phyloP scores from a whole-genome alignment of 768 basidiomycete genomes.

The Trametes coccinea region DNA sequence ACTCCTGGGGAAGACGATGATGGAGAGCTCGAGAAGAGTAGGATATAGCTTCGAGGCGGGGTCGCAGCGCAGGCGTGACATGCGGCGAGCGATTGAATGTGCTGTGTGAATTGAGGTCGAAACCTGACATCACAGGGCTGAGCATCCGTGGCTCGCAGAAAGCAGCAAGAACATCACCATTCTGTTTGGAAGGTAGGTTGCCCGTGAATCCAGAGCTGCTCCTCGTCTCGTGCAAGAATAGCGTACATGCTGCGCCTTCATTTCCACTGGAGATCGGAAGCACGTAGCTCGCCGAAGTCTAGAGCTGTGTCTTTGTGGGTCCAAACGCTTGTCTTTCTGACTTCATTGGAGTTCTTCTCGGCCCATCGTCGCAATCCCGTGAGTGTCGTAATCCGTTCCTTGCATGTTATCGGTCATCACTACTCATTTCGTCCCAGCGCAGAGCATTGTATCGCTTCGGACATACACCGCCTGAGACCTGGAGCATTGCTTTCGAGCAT shows the following conservation, averaged over 20 bases:
- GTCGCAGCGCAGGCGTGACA: background rate
- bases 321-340: background rate
- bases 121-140: background rate
- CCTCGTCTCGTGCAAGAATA: no score
- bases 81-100: background rate
- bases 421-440: background rate
- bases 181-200: no score
- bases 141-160: background rate
- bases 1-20: conserved; percentile 1
- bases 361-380: background rate
- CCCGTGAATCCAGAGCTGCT: no score
- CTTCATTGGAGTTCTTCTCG: background rate
- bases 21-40: conserved; percentile 3
- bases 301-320: background rate
- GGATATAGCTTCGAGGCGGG: background rate
- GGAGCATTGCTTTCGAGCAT: no score
- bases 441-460: background rate
- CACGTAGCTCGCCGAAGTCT: background rate
- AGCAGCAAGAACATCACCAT: no score
- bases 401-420: background rate
- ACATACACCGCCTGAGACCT: no score
- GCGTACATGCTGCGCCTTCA: background rate
- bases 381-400: background rate
- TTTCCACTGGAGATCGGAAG: background rate
- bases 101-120: no score